Percentiles rank a stretch among this genome's conserved stretches.
Evolutionary conservation across 257 asterid species (phyloP).

Genomic region (Phtheirospermum japonicum): DNA sequence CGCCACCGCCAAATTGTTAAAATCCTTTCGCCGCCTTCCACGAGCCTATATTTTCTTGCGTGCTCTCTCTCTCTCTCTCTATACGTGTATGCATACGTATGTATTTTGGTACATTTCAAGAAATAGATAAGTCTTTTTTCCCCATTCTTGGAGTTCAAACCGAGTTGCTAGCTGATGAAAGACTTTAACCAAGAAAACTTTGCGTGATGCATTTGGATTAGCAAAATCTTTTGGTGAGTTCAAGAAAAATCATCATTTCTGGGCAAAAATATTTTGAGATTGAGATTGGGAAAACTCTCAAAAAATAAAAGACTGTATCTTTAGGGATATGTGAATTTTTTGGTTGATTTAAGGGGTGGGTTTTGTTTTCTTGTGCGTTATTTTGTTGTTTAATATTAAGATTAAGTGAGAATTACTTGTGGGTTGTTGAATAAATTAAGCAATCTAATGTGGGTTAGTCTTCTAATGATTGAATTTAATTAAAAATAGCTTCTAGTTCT

Average conservation of each 20-base stretch:
- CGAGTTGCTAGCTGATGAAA: conserved; percentile 46
- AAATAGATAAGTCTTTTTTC: conserved; percentile 34
- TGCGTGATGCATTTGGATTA: conserved; percentile 49
- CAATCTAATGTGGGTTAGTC: conserved; percentile 50
- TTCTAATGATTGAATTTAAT: conserved; percentile 62
- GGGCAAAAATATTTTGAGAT: conserved; percentile 28
- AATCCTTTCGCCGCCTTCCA: conserved; percentile 46
- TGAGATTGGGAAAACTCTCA: conserved; percentile 23
- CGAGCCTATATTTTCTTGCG: no score
- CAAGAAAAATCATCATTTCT: conserved; percentile 44
- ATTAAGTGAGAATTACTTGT: conserved; percentile 31
- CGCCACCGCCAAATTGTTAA: conserved; percentile 28
- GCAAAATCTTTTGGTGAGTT: conserved; percentile 40
- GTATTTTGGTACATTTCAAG: conserved; percentile 12
- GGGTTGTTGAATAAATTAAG: conserved; percentile 43
- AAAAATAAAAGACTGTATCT: conserved; percentile 25
- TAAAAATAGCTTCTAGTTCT: conserved; percentile 35
- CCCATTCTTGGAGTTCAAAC: conserved; percentile 48
- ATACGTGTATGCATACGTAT: background rate
- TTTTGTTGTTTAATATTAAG: conserved; percentile 13
- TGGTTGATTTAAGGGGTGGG: conserved; percentile 43
- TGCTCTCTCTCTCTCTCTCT: conserved; percentile 21
- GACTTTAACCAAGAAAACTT: conserved; percentile 33
- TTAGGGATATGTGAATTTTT: conserved; percentile 22
- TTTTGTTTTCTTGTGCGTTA: conserved; percentile 29